These are phyloP conservation scores for Aspergillus bridgeri DNA, from an alignment of 495 filamentous ascomycete genomes.

Conservation along the genomic window DNA sequence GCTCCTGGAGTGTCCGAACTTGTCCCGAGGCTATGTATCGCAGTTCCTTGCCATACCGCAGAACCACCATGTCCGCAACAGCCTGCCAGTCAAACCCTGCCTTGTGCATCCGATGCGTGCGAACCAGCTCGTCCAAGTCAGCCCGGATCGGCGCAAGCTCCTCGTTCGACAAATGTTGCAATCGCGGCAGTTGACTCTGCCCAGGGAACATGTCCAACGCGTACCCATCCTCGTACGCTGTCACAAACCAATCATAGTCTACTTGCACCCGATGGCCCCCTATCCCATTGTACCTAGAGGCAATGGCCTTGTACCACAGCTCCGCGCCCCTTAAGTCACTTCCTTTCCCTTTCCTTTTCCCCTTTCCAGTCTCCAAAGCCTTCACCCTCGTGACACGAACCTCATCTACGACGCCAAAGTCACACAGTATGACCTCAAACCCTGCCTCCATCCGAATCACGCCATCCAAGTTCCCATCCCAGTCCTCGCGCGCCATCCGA, in stretches of 20 bases:
- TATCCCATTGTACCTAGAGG: constrained; percentile 57
- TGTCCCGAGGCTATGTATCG: constrained; percentile 43
- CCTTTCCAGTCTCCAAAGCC: constrained; percentile 18
- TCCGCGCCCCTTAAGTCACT: constrained; percentile 2
- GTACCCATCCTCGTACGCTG: constrained; percentile 46
- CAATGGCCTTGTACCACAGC: constrained; percentile 39
- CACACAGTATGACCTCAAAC: constrained; percentile 67
- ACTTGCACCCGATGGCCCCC: constrained; percentile 49
- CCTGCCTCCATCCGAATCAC: constrained; percentile 65
- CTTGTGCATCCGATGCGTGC: constrained; percentile 15
- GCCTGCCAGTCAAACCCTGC: constrained; percentile 55
- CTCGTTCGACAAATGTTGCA: constrained; percentile 31
- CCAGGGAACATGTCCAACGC: constrained; percentile 48
- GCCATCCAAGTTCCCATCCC: constrained; percentile 53
- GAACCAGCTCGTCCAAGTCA: constrained; percentile 40
- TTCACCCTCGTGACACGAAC: constrained; percentile 29
- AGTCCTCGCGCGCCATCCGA: constrained; percentile 39
- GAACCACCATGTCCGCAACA: constrained; percentile 57
- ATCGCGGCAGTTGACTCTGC: constrained; percentile 40
- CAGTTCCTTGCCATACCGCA: constrained; percentile 53
- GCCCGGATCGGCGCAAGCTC: constrained; percentile 40
- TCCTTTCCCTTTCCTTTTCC: constrained; percentile 10
- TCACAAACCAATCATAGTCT: constrained; percentile 61
- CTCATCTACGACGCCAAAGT: constrained; percentile 46
- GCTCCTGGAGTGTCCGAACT: constrained; percentile 25